Base-by-base conservation (phyloP, 202 grass and related monocot species). In the Setaria italica region DNA sequence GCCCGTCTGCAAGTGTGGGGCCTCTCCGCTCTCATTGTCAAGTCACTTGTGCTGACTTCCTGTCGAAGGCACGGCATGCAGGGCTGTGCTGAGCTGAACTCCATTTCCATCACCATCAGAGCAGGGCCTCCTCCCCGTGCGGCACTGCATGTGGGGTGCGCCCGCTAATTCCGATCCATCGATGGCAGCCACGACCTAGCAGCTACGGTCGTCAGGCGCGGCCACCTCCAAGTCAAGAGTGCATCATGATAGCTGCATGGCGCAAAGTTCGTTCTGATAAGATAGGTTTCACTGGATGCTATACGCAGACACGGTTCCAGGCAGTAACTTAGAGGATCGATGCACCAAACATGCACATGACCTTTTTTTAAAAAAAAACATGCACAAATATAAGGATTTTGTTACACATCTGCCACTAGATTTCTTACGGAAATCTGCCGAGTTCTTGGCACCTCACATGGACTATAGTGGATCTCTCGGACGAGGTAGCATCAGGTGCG, bases 31-130 rank as follows among this genome's bases (percentile, higher is more conserved):
- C 63, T 82, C 56, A 47, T 80, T 49, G 84, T 86, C 79, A 72
- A 75, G 76, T 89, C 84, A 83, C 67, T 83, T 25, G 50, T 86
- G 84, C 88, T 87, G 88, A 90, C 80, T 90, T 87, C 37, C 67
- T 87, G 88, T 85, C 49, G 5, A n/a, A 1, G 17, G 19, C 3
- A 11, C 39, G 39, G 57, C n/a, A 25, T 41, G 7, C 42, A 43
- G 42, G 7, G 42, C 42, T 7, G 64, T 4, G 50, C 66, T 51
- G 12, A 64, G 70, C 62, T 5, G n/a, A 74, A 72, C 46, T 66
- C 42, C 42, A 43, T 43, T 43, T 43, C 42, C 42, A 43, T 43
- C 6, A 7, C 42, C 42, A 7, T 45, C 42, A 45, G 42, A 48
- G 46, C 48, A 34, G 54, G 60, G 20, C 39, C 17, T 7, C 17